Conservation (phyloP, 108 stramenopile genomes). For the Cyclotella atomus region DNA sequence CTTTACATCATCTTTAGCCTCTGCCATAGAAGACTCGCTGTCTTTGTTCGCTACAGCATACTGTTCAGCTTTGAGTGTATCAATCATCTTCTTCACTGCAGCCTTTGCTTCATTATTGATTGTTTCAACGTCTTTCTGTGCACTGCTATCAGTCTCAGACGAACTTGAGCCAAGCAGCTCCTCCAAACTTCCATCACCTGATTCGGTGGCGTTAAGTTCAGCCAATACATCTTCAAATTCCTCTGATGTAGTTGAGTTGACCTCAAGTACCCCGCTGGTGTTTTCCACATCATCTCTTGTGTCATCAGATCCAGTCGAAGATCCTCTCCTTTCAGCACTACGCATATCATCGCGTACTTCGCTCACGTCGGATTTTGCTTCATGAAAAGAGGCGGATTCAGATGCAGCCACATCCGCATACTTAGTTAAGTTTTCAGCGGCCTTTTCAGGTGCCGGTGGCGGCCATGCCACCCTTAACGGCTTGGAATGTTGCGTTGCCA, state of each 20-base stretch:
- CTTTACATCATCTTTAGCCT: not conserved
- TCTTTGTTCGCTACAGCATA: no score
- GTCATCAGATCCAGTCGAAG: not conserved
- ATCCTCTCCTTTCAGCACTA: not conserved
- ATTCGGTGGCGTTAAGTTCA: not conserved
- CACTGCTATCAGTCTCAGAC: not conserved
- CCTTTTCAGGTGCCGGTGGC: not conserved
- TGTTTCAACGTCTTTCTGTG: not conserved
- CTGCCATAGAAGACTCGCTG: not conserved
- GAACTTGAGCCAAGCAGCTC: not conserved
- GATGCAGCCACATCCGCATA: not conserved
- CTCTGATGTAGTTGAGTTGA: not conserved
- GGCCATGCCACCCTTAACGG: conserved; percentile 1
- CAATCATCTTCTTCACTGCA: not conserved
- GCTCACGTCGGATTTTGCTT: not conserved
- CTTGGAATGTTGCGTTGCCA: not conserved
- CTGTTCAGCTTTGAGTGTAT: not conserved
- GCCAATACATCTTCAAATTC: not conserved
- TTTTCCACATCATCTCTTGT: not conserved
- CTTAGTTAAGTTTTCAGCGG: not conserved
- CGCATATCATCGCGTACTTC: not conserved
- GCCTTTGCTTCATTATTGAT: not conserved
- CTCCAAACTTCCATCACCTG: not conserved
- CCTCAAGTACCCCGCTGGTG: no score
- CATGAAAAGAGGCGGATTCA: not conserved